Percentiles rank a stretch among this genome's conserved stretches.
phyloP scores from a whole-genome alignment of 768 basidiomycete genomes.

The Termitomyces sp. region DNA sequence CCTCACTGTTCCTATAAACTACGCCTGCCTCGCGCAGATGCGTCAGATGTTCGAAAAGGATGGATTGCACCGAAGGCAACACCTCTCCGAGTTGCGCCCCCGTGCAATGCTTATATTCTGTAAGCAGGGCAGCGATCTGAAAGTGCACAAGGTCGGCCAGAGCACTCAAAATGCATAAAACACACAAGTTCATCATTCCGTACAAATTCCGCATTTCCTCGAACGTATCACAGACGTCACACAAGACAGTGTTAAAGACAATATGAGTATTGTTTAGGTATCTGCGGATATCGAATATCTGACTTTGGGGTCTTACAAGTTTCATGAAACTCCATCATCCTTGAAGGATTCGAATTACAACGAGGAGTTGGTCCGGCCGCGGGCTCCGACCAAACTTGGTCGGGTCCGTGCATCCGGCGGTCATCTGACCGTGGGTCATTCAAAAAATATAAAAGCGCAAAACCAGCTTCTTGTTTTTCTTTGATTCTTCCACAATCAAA shows the following conservation, averaged over 20 bases:
- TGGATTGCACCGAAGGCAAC: background rate
- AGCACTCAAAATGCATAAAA: background rate
- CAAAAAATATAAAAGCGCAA: conserved; percentile 10
- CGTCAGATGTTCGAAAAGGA: background rate
- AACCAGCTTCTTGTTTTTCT: conserved; percentile 12
- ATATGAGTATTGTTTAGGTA: too few relatives aligned
- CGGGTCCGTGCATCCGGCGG: background rate
- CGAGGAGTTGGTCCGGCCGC: too few relatives aligned
- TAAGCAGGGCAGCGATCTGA: background rate
- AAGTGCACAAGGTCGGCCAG: background rate
- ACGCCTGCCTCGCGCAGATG: background rate
- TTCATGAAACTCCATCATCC: background rate
- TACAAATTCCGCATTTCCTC: too few relatives aligned
- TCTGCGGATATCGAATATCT: background rate
- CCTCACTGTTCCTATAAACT: background rate
- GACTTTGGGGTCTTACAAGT: background rate
- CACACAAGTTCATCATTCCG: too few relatives aligned
- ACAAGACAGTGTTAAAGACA: too few relatives aligned
- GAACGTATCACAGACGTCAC: too few relatives aligned
- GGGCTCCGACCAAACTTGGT: background rate
- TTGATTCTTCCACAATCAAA: conserved; percentile 47
- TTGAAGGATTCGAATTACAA: background rate
- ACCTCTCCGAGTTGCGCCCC: background rate
- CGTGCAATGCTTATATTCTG: background rate
- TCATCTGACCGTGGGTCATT: conserved; percentile 19